phyloP scores from a whole-genome alignment of 768 basidiomycete genomes.

The Rhizopogon salebrosus region DNA sequence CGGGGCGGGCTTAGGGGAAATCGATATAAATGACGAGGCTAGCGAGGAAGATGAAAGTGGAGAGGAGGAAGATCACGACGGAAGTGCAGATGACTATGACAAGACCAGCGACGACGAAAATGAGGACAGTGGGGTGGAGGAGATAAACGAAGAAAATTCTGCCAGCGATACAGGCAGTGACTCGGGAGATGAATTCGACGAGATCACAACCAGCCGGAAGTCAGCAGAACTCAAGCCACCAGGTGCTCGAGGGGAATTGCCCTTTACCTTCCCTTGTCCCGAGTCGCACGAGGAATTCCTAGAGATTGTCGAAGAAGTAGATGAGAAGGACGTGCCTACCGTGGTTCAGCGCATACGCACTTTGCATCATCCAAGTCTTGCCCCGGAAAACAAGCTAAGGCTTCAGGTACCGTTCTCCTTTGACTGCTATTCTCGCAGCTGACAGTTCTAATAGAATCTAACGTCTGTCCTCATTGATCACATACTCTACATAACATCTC shows the following conservation, averaged over 20 bases:
- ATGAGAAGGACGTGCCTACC: conserved; percentile 66
- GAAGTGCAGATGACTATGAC: conserved; percentile 26
- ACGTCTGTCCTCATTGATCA: conserved; percentile 83
- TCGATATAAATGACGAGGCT: conserved; percentile 34
- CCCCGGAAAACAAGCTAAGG: conserved; percentile 86
- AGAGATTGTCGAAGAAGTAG: conserved; percentile 67
- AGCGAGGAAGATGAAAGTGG: conserved; percentile 25
- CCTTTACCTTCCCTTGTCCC: conserved; percentile 92
- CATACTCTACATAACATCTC: conserved; percentile 67
- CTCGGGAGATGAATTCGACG: conserved; percentile 35
- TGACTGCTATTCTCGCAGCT: background rate
- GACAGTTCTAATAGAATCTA: conserved; percentile 48
- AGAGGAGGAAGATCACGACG: conserved; percentile 25
- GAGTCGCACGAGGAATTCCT: conserved; percentile 83
- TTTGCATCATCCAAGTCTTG: conserved; percentile 89
- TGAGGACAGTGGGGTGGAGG: conserved; percentile 35
- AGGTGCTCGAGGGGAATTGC: conserved; percentile 56
- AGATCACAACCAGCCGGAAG: conserved; percentile 30
- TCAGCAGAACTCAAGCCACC: conserved; percentile 27
- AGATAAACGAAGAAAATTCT: conserved; percentile 22
- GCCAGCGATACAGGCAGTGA: conserved; percentile 27
- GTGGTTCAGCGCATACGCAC: conserved; percentile 89
- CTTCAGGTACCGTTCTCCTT: conserved; percentile 61
- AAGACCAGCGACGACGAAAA: conserved; percentile 27
- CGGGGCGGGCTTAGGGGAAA: conserved; percentile 31